A percentile compares a stretch with the other conserved stretches of the same genome.
Evolutionary conservation across 352 stramenopile species (phyloP).

Genomic region (Halophytophthora batemanensis): DNA sequence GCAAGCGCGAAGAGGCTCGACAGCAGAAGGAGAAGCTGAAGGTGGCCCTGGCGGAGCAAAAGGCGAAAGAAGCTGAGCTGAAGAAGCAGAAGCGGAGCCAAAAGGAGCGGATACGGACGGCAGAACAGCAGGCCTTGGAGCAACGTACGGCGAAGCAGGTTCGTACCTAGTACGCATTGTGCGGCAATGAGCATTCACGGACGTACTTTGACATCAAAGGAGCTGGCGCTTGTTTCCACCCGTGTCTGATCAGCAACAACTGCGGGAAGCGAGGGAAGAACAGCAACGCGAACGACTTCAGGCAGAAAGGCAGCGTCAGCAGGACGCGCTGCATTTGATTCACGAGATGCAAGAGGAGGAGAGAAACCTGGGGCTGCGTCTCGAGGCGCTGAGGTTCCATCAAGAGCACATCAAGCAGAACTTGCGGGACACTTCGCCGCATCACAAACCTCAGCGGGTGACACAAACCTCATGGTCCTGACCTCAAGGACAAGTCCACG

Average conservation of each 20-base stretch:
- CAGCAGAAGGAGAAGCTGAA: conserved; percentile 52
- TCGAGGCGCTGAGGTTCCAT: conserved; percentile 59
- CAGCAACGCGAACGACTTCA: conserved; percentile 37
- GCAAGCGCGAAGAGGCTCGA: conserved; percentile 39
- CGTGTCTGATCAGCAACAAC: conserved; percentile 27
- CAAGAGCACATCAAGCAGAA: conserved; percentile 42
- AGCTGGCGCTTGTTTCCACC: conserved; percentile 6
- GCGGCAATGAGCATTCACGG: neutral
- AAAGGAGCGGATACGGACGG: conserved; percentile 47
- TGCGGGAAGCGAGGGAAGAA: conserved; percentile 28
- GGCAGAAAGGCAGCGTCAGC: conserved; percentile 37
- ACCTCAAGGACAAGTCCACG: too few relatives aligned
- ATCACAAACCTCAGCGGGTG: neutral
- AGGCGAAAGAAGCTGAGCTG: conserved; percentile 39
- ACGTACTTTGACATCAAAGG: neutral
- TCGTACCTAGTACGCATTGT: neutral
- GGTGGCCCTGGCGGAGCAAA: conserved; percentile 47
- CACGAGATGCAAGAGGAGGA: conserved; percentile 57
- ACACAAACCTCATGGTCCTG: too few relatives aligned
- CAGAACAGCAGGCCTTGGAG: conserved; percentile 36
- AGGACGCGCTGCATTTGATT: conserved; percentile 32
- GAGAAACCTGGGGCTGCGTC: conserved; percentile 40
- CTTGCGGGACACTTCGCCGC: conserved; percentile 5
- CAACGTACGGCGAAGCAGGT: conserved; percentile 43
- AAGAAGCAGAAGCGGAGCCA: conserved; percentile 23